Evolutionary conservation across 1,284 basidiomycete genomes (phyloP).

Genomic region (Ustilago bromivora): DNA sequence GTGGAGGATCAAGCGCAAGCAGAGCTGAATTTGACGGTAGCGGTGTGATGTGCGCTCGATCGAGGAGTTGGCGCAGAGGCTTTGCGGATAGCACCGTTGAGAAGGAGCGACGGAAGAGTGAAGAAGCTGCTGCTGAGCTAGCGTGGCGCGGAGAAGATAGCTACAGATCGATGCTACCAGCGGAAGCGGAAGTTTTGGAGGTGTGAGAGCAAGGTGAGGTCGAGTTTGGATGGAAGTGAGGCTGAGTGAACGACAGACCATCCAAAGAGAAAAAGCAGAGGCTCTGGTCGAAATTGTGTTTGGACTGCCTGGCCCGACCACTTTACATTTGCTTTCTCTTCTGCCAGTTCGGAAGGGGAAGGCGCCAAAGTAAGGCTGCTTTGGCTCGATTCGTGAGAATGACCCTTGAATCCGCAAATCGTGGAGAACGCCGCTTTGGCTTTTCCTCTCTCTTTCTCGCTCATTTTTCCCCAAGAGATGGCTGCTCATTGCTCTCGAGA

Average conservation of each 20-base stretch:
- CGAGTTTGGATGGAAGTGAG: neutral
- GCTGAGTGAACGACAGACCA: neutral
- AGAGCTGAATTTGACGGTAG: neutral
- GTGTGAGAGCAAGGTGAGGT: neutral
- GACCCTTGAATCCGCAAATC: constrained; percentile 10
- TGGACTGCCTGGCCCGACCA: constrained; percentile 23
- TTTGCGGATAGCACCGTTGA: neutral
- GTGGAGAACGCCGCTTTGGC: constrained; percentile 4
- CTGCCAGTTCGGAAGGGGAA: neutral
- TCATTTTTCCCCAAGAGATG: neutral
- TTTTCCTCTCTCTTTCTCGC: neutral
- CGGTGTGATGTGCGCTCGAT: neutral
- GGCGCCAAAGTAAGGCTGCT: neutral
- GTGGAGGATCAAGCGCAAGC: neutral
- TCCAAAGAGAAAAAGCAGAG: neutral
- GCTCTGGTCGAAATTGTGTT: neutral
- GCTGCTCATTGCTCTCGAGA: neutral
- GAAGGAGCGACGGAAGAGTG: neutral
- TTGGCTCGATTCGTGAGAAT: neutral
- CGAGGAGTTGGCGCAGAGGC: neutral
- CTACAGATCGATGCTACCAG: neutral
- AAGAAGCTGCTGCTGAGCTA: neutral
- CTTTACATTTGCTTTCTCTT: neutral
- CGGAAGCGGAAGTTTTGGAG: neutral
- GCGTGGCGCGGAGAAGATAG: neutral